Evolutionary conservation across 164 flowering plant species (phyloP).

Genomic region (Buxus sempervirens): DNA sequence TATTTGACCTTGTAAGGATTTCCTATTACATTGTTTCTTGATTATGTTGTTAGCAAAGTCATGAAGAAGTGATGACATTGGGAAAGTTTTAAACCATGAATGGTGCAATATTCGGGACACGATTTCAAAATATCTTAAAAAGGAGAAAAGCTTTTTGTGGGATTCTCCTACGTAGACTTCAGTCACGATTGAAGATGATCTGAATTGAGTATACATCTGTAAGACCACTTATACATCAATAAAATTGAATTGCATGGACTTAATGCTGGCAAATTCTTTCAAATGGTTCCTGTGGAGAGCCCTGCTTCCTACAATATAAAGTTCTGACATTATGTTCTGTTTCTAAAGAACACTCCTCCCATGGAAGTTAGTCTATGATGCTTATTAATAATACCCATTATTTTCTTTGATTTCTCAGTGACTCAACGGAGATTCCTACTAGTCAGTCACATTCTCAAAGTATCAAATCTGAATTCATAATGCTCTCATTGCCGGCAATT

Average conservation of each 20-base stretch:
- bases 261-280: not conserved
- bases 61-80: too few relatives aligned
- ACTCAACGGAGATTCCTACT: slow-evolving; percentile 17
- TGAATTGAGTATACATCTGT: not conserved
- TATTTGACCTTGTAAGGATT: too few relatives aligned
- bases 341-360: too few relatives aligned
- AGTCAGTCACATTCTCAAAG: slow-evolving; percentile 25
- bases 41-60: too few relatives aligned
- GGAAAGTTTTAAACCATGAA: too few relatives aligned
- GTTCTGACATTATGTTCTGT: not conserved
- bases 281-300: not conserved
- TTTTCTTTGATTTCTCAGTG: slow-evolving; percentile 32
- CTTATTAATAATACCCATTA: not conserved
- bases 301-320: too few relatives aligned
- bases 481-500: slow-evolving; percentile 83
- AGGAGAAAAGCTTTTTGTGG: not conserved
- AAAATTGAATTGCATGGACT: not conserved
- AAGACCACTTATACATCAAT: not conserved
- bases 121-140: not conserved
- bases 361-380: not conserved
- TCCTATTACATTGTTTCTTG: too few relatives aligned
- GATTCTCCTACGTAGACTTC: not conserved
- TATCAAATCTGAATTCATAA: slow-evolving; percentile 57
- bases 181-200: not conserved
- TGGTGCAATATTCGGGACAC: not conserved